These are phyloP conservation scores for Ajuga chamaepitys DNA, from an alignment of 257 asterid genomes.

Conservation along the genomic window DNA sequence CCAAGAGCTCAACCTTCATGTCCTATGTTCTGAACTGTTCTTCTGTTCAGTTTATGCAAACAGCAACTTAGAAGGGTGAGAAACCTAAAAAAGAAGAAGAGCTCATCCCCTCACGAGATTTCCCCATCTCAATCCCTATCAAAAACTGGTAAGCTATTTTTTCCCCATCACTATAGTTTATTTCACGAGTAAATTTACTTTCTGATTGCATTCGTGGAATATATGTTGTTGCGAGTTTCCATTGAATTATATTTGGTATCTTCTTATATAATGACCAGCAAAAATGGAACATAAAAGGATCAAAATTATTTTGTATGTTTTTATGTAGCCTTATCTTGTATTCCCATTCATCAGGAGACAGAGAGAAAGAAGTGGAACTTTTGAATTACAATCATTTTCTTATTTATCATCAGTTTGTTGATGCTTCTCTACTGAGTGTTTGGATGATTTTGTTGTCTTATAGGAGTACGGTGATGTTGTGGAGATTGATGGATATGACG, in stretches of 20 bases:
- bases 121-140: constrained; percentile 32
- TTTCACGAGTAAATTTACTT: not conserved
- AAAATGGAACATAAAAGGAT: not conserved
- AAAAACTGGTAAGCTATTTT: constrained; percentile 57
- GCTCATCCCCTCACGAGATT: constrained; percentile 42
- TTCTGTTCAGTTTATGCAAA: constrained; percentile 86
- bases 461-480: constrained; percentile 84
- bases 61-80: constrained; percentile 64
- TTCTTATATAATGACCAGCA: not conserved
- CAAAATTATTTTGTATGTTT: not conserved
- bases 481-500: constrained; percentile 73
- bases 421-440: not conserved
- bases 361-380: not conserved
- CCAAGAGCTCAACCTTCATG: not conserved
- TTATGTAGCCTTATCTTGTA: not conserved
- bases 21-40: not conserved
- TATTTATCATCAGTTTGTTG: not conserved
- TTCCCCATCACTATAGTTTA: not conserved
- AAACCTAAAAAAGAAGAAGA: constrained; percentile 41
- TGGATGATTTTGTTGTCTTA: constrained; percentile 4
- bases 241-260: not conserved
- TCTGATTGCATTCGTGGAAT: not conserved
- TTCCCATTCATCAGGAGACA: not conserved
- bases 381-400: not conserved
- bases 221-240: not conserved